Base-by-base conservation (phyloP, 805 yeast species). In the Candida lessepsii region DNA sequence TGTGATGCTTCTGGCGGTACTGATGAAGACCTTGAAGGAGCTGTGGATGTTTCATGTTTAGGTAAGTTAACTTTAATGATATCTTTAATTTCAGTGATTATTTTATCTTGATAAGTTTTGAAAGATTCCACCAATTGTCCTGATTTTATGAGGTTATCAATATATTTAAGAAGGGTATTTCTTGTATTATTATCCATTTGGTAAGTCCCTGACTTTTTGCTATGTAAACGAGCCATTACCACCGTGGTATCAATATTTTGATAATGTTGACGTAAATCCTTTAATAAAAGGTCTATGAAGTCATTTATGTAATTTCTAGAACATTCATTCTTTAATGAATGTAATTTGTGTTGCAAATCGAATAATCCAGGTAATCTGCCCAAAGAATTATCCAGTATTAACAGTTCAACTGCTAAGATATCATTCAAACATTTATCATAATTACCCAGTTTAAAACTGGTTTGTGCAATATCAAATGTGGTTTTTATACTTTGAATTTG, bases 21-120 rank as follows among this genome's bases (percentile, higher is more conserved):
- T 29, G 66, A 54, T 2, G 63, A 52, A 1, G 63, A 41, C 28
- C 66, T 51, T 3, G 67, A 60, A 6, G 63, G 51, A 2, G 49
- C 52, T 31, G 52, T 52, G 1, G 65, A 58, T 14, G 17, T 36
- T 9, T 38, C 45, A 8, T 48, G 35, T 31, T 59, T 69, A 0
- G 96, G 96, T 37, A 89, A 56, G 48, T 77, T 68, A 4, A 63
- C 64, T 44, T 86, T 77, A 27, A 90, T 86, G 11, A 88, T 77
- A 10, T 75, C 71, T 57, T 88, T 88, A 39, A 87, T 70, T 50
- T 89, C 96, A 1, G 71, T 65, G 9, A 81, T 66, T n/a, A 86
- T 77, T 14, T 70, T 71, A 17, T 81, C 91, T 50, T 83, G 86
- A 56, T 84, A 89, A 3, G 66, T 54, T 28, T 71, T 67, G 48